Base-by-base conservation (phyloP, 2,329 filamentous ascomycete species). In the Hirsutella rhossiliensis region DNA sequence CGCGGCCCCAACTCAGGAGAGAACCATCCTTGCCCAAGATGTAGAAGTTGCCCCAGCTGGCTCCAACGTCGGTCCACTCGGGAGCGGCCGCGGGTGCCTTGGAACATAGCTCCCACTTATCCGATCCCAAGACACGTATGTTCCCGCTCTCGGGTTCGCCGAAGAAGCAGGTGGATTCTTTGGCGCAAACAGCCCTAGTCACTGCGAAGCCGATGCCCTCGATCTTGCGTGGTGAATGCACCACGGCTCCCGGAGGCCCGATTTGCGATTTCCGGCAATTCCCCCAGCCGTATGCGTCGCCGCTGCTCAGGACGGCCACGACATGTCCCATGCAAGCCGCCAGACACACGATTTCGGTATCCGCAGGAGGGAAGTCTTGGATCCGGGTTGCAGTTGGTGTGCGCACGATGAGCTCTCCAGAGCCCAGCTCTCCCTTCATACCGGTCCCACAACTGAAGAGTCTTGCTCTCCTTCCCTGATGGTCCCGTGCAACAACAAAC, bases 241-340 rank as follows among this genome's bases (percentile, higher is more conserved):
- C 58, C 27, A 80, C 58, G 6, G 65, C 67, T 27, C 65, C 64
- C 0, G 73, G 72, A 37, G 67, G 62, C 1, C 88, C 89, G 1
- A 94, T 65, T 59, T 98, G 90, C 0, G 86, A 86, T 57, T 95
- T 92, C 20, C 87, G 76, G 13, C 84, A 82, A 54, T 80, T 86
- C 0, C 92, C 92, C 90, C 90, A 97, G 3, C 87, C 89, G 58
- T 84, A 94, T 2, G 82, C 80, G 15, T 84, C 73, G 0, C 89
- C 90, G 56, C 84, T 82, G 38, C 74, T 75, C 4, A 94, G 63
- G 0, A 96, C 75, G 2, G 69, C 78, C 15, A 94, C 75, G 0
- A 80, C 78, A 57, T 98, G 92, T 19, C 78, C 79, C 69, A 94
- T 84, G 29, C 84, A 79, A 11, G 85, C 83, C 2, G 81, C 69